A percentile compares a stretch with the other conserved stretches of the same genome.
Conservation (phyloP, 2,329 filamentous ascomycete species). For the Botrytis squamosa region DNA sequence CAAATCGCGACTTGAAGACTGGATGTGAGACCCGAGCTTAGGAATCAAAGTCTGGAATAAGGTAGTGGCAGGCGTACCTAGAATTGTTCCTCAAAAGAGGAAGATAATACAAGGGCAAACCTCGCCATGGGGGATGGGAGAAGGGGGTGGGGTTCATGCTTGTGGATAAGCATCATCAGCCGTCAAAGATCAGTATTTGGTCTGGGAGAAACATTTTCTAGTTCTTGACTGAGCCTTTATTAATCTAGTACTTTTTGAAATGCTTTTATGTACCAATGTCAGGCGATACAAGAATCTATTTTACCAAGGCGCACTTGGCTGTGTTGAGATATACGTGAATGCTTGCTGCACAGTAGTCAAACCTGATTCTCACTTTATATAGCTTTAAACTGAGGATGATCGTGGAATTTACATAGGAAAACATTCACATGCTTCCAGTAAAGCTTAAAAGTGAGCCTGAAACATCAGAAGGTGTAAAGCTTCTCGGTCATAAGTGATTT, state of each 20-base stretch:
- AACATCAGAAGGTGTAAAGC: neutral
- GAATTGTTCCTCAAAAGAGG: neutral
- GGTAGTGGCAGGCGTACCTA: neutral
- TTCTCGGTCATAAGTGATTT: neutral
- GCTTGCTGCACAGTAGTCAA: neutral
- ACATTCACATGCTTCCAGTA: neutral
- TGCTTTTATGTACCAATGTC: neutral
- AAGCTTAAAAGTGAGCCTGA: neutral
- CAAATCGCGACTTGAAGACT: neutral
- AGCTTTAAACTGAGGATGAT: neutral
- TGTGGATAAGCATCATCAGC: neutral
- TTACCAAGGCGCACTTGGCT: rapidly evolving
- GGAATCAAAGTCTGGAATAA: neutral
- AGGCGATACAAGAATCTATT: neutral
- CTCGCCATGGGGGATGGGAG: too few relatives aligned
- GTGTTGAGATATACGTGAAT: neutral
- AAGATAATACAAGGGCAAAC: too few relatives aligned
- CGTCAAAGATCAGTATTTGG: neutral
- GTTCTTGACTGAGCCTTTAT: neutral
- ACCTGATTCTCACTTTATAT: neutral
- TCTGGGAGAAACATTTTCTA: neutral
- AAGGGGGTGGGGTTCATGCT: too few relatives aligned
- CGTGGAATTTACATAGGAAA: neutral
- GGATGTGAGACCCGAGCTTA: neutral
- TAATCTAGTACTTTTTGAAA: neutral